Percentiles rank a stretch among this genome's conserved stretches.
Evolutionary conservation across 345 rosid species (phyloP).

Genomic region (Linum usitatissimum): DNA sequence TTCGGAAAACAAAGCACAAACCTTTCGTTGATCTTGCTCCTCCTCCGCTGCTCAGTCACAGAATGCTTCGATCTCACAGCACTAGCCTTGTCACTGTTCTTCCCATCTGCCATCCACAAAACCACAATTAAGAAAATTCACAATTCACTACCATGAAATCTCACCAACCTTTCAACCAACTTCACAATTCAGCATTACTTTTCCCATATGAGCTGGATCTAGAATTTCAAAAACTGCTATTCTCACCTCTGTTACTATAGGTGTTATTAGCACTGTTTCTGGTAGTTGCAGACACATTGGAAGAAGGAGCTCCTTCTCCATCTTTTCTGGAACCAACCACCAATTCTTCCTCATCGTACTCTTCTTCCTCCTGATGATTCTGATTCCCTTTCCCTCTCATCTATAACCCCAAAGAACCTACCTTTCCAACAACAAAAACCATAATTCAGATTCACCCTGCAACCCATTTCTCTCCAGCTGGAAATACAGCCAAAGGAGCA

Average conservation of each 20-base stretch:
- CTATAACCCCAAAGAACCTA: slow-evolving; percentile 4
- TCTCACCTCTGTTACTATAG: slow-evolving; percentile 31
- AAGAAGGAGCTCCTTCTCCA: slow-evolving; percentile 34
- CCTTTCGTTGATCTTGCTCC: slow-evolving; percentile 99
- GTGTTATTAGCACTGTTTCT: slow-evolving; percentile 13
- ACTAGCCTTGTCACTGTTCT: slow-evolving; percentile 55
- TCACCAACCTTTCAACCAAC: neutral
- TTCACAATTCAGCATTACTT: neutral
- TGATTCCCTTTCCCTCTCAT: slow-evolving; percentile 68
- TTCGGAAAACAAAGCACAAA: slow-evolving; percentile 6
- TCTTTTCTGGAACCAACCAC: slow-evolving; percentile 38
- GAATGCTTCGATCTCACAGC: slow-evolving; percentile 88
- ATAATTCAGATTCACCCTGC: slow-evolving; percentile 2
- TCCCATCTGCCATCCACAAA: slow-evolving; percentile 45
- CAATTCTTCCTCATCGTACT: slow-evolving; percentile 68
- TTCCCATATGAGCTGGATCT: too few species aligned
- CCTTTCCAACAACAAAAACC: neutral
- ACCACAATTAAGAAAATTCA: slow-evolving; percentile 12
- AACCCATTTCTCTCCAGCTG: neutral
- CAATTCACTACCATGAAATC: neutral
- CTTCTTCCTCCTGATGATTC: slow-evolving; percentile 46
- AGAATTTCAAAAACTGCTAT: neutral
- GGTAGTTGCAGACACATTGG: slow-evolving; percentile 15
- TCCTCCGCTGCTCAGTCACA: slow-evolving; percentile 84
- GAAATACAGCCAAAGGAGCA: neutral